phyloP scores from a whole-genome alignment of 768 basidiomycete species.

The Tricholomella constricta region DNA sequence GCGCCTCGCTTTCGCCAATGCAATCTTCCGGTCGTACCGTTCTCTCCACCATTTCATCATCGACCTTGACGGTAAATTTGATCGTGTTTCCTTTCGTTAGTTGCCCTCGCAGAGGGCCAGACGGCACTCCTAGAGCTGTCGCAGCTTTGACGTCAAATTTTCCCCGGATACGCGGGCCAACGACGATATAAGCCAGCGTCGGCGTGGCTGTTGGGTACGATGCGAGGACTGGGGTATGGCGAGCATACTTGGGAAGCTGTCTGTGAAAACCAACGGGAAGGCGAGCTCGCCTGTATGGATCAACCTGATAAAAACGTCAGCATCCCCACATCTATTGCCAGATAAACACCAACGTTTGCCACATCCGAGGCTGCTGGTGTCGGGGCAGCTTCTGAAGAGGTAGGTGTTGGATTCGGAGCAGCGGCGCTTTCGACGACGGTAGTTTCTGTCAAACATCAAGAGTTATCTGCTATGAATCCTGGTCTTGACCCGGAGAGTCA shows the following conservation, averaged over 20 bases:
- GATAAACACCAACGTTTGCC: constrained; percentile 7
- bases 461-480: background rate
- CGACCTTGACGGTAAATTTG: constrained; percentile 52
- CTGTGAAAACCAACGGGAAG: constrained; percentile 36
- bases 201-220: constrained; percentile 24
- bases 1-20: constrained; percentile 52
- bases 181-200: constrained; percentile 50
- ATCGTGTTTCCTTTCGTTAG: constrained; percentile 70
- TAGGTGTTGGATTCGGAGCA: background rate
- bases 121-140: constrained; percentile 58
- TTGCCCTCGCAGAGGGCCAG: constrained; percentile 55
- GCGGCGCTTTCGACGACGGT: background rate
- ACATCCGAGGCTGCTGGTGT: background rate
- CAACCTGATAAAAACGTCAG: constrained; percentile 17
- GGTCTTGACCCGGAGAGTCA: background rate
- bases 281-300: constrained; percentile 29
- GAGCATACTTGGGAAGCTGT: constrained; percentile 39
- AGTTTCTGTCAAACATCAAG: background rate
- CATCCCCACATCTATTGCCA: background rate
- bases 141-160: constrained; percentile 78
- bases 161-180: constrained; percentile 55
- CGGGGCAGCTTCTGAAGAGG: background rate
- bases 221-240: constrained; percentile 13
- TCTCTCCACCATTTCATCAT: constrained; percentile 41
- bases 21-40: constrained; percentile 63